Base-by-base conservation (phyloP, 306 rosid genomes). In the Castanea sativa region DNA sequence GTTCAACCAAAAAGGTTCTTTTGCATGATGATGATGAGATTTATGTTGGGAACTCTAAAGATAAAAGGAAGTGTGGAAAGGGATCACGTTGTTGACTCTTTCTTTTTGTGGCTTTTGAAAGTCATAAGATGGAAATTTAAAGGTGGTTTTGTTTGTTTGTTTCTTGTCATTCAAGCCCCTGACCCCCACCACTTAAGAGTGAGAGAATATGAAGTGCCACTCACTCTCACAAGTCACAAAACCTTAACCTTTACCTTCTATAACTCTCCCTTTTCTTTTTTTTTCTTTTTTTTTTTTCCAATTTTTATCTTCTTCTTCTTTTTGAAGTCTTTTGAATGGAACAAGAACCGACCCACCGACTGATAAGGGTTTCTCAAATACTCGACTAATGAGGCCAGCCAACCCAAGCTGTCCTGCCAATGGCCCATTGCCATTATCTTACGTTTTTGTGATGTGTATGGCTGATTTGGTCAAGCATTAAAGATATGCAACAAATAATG, bases 291-390 rank as follows among this genome's bases (percentile, higher is more conserved):
- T 15, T 38, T 33, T 77, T 63, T 68, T 18, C 64, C 65, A 11
- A 15, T 4, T 58, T 45, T 15, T 63, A 18, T 55, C 69, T 23
- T 59, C 51, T 29, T 20, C 18, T n/a, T 33, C 57, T 68, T 49
- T 71, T 76, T 75, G 63, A 18, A 73, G 75, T 29, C 53, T 51
- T 73, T 19, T 77, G 76, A 78, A 83, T 81, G 88, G 87, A 86
- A 29, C 74, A 76, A 79, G 77, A 87, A 78, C 91, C 87, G 83
- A 86, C 89, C 91, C 89, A 88, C 92, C 91, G 86, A 88, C 87
- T 82, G 33, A 80, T 19, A 33, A 61, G 88, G 78, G 76, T 86
- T 80, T 84, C 85, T 55, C 74, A 78, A 78, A 61, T 55, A 74
- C 43, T 75, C 87, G 77, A 86, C 80, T 71, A 75, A 75, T 32